phyloP scores from a whole-genome alignment of 345 rosid species.

The Euphorbia tirucalli region DNA sequence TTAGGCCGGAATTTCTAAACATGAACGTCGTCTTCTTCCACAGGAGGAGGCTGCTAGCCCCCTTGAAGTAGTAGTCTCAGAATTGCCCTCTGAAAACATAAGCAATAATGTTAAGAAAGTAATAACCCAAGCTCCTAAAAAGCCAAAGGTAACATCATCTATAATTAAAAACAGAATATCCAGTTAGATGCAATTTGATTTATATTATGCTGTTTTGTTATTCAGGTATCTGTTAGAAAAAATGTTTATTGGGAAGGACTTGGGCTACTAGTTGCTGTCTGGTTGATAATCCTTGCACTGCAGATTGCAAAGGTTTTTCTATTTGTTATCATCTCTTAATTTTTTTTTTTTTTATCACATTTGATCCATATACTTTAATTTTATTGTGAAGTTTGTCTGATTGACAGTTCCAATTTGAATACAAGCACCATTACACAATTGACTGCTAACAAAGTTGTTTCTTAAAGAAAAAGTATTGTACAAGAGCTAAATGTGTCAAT shows the following conservation, averaged over 20 bases:
- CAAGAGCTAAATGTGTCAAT: too few species aligned
- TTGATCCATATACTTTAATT: too few species aligned
- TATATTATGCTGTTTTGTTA: background rate
- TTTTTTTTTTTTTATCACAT: too few species aligned
- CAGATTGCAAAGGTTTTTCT: slow-evolving; percentile 42
- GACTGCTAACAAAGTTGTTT: too few species aligned
- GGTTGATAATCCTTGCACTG: slow-evolving; percentile 37
- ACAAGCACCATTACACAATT: too few species aligned
- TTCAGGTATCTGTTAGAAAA: slow-evolving; percentile 42
- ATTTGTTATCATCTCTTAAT: background rate
- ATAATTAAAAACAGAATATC: too few species aligned
- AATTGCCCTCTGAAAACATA: slow-evolving; percentile 19
- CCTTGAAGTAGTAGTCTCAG: slow-evolving; percentile 22
- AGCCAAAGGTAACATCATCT: slow-evolving; percentile 16
- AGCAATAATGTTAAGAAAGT: slow-evolving; percentile 2
- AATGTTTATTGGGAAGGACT: slow-evolving; percentile 47
- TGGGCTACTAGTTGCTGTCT: slow-evolving; percentile 40
- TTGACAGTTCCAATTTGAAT: too few species aligned
- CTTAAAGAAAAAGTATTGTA: too few species aligned
- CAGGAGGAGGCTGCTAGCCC: slow-evolving; percentile 33
- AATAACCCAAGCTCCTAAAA: background rate
- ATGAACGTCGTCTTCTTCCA: background rate
- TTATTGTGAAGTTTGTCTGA: too few species aligned
- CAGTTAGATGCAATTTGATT: too few species aligned
- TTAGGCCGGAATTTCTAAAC: too few species aligned